Evolutionary conservation across 1,139 yeast species (phyloP), one percentile per base, ranked within the genome.

Genomic region (Pichia sp.): DNA sequence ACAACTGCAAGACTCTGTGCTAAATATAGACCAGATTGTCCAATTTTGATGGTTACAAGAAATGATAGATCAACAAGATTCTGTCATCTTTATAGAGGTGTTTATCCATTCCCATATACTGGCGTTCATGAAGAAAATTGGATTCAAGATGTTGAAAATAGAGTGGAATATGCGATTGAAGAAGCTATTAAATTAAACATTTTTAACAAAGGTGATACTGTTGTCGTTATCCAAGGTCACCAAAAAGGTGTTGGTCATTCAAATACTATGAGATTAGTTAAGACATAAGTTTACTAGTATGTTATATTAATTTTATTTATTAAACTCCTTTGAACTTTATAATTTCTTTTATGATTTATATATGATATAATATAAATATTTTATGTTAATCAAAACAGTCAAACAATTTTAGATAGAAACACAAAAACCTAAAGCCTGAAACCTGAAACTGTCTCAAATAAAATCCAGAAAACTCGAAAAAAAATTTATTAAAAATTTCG

Each of bases 191-290:
- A 79, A 56, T 78, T 90, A 62, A 96, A 95, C 58, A 81, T 92
- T 69, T 74, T 92, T 67, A 71, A 73, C 62, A 80, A 80, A 70
- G 96, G 96, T 69, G 97, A 89, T 68, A 75, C 86, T 51, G 85
- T 89, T 62, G 89, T 92, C 59, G 87, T 96, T 64, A 85, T 92
- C 66, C 98, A 92, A 78, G 98, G 98, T 68, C 92, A 96, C 95
- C 87, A 96, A 65, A 86, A 94, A 69, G 98, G 98, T 73, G 78
- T 90, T 55, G 99, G 98, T 66, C 96, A 92, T 80, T 86, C 98
- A 65, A 92, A 92, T 84, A 92, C 98, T 55, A 80, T 92, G 70
- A 92, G 97, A 78, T 69, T 75, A 35, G 48, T 51, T 38, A 39
- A 42, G 39, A 41, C 52, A 23, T 45, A 41, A 49, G 29, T 36